Base-by-base conservation (phyloP, 768 basidiomycete genomes). In the Tricholoma saponaceum region DNA sequence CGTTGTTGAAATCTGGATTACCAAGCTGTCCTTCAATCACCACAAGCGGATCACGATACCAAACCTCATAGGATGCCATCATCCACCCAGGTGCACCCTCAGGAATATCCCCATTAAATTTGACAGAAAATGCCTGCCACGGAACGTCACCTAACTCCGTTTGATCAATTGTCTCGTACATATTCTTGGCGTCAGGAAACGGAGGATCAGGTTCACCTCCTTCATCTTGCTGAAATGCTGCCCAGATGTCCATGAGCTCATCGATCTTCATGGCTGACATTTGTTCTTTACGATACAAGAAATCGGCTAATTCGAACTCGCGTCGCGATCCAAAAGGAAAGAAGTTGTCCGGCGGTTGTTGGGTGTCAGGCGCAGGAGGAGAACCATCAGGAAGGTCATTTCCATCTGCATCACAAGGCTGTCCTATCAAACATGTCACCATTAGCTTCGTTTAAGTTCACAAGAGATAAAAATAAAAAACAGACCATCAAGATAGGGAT, bases 1-100 rank as follows among this genome's bases (percentile, higher is more conserved):
- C 64, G 22, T 53, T 57, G 28, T 50, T 57, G 52, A 68, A 69
- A 37, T 70, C 66, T 0, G 60, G 63, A 32, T 69, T 69, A 5
- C 53, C 55, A 0, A 69, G 43, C 51, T 66, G 63, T 6, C 59
- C 54, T 28, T 67, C 57, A 12, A 70, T 51, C 5, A 70, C 58
- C 0, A 12, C 35, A 0, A 57, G 60, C 1, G 67, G 69, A 33
- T 62, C 60, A n/a, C 59, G 44, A 44, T 52, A 68, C 66, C 63
- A 68, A 1, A 67, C 65, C 26, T 58, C 41, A 22, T 43, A 43
- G 13, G 41, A 22, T 20, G 41, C 20, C 2, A 18, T 16, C 41
- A 43, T 43, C 41, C 41, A 43, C 1, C 6, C 22, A 4, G 20
- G 41, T 18, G 20, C 41, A 22, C 9, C 20, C 7, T 2, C 18